Evolutionary conservation across 108 stramenopile genomes (phyloP).

Genomic region (Skeletonema marinoi): DNA sequence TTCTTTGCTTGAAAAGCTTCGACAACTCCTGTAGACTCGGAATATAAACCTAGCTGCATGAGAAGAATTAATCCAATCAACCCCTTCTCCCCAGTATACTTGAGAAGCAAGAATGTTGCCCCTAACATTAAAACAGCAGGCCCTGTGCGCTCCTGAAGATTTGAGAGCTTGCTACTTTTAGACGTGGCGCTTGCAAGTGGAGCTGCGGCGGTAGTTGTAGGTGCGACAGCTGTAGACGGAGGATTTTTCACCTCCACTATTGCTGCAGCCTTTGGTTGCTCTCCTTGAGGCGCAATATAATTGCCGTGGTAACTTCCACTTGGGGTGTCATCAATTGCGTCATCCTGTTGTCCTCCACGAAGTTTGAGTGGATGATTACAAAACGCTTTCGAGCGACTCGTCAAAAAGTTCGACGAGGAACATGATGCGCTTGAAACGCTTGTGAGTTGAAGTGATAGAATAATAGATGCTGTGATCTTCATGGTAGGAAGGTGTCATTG

Average conservation of each 20-base stretch:
- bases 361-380: slow-evolving; percentile 4
- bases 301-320: slow-evolving; percentile 40
- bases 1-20: slow-evolving; percentile 30
- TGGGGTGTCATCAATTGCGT: slow-evolving; percentile 2
- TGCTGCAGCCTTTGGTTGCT: slow-evolving; percentile 22
- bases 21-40: slow-evolving; percentile 50
- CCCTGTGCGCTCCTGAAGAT: slow-evolving; percentile 51
- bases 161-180: slow-evolving; percentile 36
- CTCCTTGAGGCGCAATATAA: slow-evolving; percentile 25
- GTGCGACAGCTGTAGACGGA: background rate
- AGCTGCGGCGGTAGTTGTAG: background rate
- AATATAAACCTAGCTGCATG: slow-evolving; percentile 63
- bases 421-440: background rate
- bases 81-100: slow-evolving; percentile 47
- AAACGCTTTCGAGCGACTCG: background rate
- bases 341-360: slow-evolving; percentile 42
- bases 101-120: slow-evolving; percentile 31
- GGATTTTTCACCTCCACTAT: background rate
- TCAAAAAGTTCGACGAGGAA: background rate
- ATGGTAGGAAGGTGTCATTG: background rate
- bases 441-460: background rate
- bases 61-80: slow-evolving; percentile 52
- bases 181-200: slow-evolving; percentile 21
- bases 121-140: slow-evolving; percentile 66
- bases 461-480: slow-evolving; percentile 4